phyloP scores from a whole-genome alignment of 257 asterid species.

The Rehmannia glutinosa region DNA sequence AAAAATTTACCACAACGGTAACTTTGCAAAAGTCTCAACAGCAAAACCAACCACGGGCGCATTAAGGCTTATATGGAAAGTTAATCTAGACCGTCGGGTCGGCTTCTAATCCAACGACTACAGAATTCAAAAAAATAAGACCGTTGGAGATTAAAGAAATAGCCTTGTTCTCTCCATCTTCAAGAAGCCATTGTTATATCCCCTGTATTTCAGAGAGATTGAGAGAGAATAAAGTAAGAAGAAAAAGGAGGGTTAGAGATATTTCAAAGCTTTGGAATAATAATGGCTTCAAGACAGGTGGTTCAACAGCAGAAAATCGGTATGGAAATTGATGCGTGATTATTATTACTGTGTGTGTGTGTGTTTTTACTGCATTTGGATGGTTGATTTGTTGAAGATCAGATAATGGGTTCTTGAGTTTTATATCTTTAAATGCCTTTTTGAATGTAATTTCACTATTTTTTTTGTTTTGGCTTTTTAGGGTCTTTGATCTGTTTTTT shows the following conservation, averaged over 20 bases:
- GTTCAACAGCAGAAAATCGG: slow-evolving; percentile 21
- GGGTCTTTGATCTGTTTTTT: background rate
- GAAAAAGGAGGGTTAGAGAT: background rate
- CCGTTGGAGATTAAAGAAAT: slow-evolving; percentile 37
- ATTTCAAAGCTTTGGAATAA: background rate
- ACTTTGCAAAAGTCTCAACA: too few relatives aligned
- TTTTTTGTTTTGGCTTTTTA: background rate
- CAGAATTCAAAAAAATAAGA: slow-evolving; percentile 21
- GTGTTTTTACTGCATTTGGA: background rate
- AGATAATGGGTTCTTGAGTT: background rate
- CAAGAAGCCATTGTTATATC: slow-evolving; percentile 23
- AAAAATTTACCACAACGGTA: too few relatives aligned
- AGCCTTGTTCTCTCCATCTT: slow-evolving; percentile 20
- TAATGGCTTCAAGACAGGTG: slow-evolving; percentile 26
- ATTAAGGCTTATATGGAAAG: background rate
- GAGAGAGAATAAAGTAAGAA: background rate
- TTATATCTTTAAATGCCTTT: background rate
- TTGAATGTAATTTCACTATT: background rate
- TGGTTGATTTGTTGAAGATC: background rate
- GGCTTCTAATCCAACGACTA: slow-evolving; percentile 4
- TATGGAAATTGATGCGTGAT: background rate
- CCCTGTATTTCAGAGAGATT: too few relatives aligned
- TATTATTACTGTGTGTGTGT: background rate
- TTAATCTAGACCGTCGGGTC: slow-evolving; percentile 5
- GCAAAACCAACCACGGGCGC: background rate